Conservation (phyloP, 2,329 filamentous ascomycete species). For the Pyricularia sp. region DNA sequence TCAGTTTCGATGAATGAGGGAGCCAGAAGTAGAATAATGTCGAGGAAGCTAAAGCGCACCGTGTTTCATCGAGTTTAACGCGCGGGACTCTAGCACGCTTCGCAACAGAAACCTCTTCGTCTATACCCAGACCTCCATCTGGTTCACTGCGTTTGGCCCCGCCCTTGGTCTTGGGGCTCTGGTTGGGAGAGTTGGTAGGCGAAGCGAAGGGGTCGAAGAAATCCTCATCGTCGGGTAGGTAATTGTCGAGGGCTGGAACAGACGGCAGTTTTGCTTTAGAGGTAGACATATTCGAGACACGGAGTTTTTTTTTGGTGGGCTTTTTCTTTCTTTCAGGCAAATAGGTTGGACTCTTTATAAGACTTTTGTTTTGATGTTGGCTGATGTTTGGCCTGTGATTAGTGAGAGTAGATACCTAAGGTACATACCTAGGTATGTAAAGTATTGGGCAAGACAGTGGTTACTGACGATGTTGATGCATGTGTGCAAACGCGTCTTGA, state of each 20-base stretch:
- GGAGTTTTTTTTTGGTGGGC: neutral
- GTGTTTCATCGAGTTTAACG: conserved; percentile 76
- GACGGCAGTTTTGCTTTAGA: conserved; percentile 1
- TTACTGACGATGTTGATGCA: neutral
- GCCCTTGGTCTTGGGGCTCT: conserved; percentile 20
- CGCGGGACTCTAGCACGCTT: conserved; percentile 60
- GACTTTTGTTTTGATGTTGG: neutral
- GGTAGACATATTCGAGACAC: neutral
- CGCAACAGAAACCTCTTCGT: conserved; percentile 71
- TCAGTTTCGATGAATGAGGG: neutral
- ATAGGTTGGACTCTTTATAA: neutral
- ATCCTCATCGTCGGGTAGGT: conserved; percentile 45
- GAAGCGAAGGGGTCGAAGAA: conserved; percentile 34
- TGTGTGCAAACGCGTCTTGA: neutral
- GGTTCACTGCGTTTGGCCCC: conserved; percentile 34
- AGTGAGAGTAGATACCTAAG: neutral
- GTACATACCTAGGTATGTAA: too few species aligned
- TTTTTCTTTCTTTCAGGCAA: neutral
- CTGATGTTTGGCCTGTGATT: neutral
- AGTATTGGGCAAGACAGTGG: neutral
- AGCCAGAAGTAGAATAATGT: neutral
- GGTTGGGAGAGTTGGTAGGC: conserved; percentile 22
- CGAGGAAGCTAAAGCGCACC: conserved; percentile 28
- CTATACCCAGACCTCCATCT: conserved; percentile 53
- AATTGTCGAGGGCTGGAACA: conserved; percentile 58